Percentiles rank a stretch among this genome's conserved stretches.
Conservation (phyloP, 2,329 filamentous ascomycete species). For the Penicillium sp. region DNA sequence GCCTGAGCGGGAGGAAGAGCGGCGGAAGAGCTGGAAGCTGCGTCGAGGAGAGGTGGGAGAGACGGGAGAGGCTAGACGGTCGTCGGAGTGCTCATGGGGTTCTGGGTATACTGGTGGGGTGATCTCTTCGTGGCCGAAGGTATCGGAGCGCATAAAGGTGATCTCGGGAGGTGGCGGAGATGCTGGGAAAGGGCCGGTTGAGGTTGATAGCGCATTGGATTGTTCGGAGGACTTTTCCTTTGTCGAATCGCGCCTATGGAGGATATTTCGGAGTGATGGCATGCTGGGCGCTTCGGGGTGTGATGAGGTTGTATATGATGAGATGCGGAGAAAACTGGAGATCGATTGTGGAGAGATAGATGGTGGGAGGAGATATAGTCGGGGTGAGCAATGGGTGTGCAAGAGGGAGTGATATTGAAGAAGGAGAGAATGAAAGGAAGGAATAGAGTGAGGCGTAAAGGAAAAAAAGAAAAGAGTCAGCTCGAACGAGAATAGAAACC, state of each 20-base stretch:
- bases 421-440: neutral
- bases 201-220: constrained; percentile 33
- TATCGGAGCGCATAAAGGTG: constrained; percentile 84
- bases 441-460: neutral
- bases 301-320: neutral
- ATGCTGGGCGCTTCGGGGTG: constrained; percentile 43
- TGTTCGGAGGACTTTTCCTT: constrained; percentile 37
- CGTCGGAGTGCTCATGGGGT: constrained; percentile 30
- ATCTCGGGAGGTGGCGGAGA: constrained; percentile 65
- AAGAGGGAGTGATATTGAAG: too few species aligned
- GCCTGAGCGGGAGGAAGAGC: constrained; percentile 31
- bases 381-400: too few species aligned
- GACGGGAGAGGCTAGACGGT: constrained; percentile 16
- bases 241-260: constrained; percentile 65
- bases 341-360: neutral
- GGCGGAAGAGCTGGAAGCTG: constrained; percentile 40
- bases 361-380: neutral
- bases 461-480: neutral
- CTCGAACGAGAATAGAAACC: constrained; percentile 15
- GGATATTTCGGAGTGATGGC: constrained; percentile 60
- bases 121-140: constrained; percentile 76
- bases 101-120: constrained; percentile 63
- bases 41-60: constrained; percentile 41
- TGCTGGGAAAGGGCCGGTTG: constrained; percentile 43
- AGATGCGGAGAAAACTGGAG: constrained; percentile 3